Conservation (phyloP, 352 stramenopile species). For the Globisporangium radiosum region DNA sequence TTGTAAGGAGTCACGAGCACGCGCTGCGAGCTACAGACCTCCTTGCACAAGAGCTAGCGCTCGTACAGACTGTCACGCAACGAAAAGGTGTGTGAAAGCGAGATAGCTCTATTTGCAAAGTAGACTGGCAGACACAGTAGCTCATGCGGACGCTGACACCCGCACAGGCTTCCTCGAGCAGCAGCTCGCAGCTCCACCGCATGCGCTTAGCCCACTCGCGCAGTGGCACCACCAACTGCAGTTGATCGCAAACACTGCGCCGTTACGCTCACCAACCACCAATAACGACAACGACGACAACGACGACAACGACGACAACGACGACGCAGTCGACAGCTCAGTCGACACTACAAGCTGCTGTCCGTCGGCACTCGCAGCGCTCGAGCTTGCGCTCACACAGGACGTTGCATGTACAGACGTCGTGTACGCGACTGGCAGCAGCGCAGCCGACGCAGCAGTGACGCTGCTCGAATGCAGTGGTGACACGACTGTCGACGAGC, state of each 20-base stretch:
- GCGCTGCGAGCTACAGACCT: not conserved
- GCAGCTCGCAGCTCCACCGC: slow-evolving; percentile 16
- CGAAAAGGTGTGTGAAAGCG: slow-evolving; percentile 17
- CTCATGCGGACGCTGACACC: not conserved
- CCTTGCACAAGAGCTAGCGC: slow-evolving; percentile 10
- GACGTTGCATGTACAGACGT: slow-evolving; percentile 43
- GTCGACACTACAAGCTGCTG: slow-evolving; percentile 1
- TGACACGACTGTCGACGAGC: slow-evolving; percentile 15
- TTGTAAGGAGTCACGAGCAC: not conserved
- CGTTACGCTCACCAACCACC: not conserved
- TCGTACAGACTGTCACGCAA: slow-evolving; percentile 17
- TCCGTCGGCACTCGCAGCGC: not conserved
- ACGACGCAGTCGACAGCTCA: slow-evolving; percentile 1
- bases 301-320: not conserved
- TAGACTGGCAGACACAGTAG: not conserved
- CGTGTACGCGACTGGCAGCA: slow-evolving; percentile 22
- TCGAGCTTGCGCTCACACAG: slow-evolving; percentile 9
- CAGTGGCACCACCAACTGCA: slow-evolving; percentile 40
- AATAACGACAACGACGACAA: not conserved
- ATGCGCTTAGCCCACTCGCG: slow-evolving; percentile 24
- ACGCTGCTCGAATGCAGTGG: slow-evolving; percentile 24
- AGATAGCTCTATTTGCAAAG: too few species aligned
- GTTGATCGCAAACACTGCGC: slow-evolving; percentile 8
- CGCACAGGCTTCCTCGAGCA: slow-evolving; percentile 35
- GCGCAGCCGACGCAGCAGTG: slow-evolving; percentile 21